These are phyloP conservation scores for Aspergillus intermedius DNA, from an alignment of 2,329 filamentous ascomycete genomes.

Conservation along the genomic window DNA sequence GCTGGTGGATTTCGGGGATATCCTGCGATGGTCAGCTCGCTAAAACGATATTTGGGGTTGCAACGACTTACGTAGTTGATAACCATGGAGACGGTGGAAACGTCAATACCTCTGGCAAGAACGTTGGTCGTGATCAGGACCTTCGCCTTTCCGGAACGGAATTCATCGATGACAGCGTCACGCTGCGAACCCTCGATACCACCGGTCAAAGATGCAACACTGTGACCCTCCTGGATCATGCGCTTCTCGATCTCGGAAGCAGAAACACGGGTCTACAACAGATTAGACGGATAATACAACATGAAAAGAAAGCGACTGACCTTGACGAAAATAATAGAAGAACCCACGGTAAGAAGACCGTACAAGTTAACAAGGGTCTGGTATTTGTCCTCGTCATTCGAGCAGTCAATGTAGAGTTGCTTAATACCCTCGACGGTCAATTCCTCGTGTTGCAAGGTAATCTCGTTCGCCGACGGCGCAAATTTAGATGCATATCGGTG, in stretches of 20 bases:
- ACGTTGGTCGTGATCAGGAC: slow-evolving; percentile 98
- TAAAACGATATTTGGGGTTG: not conserved
- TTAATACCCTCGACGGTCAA: slow-evolving; percentile 96
- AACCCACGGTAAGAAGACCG: slow-evolving; percentile 90
- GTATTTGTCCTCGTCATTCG: slow-evolving; percentile 76
- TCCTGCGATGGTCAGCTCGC: slow-evolving; percentile 37
- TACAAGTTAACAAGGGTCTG: slow-evolving; percentile 86
- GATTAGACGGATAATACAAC: slow-evolving; percentile 12
- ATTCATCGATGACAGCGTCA: slow-evolving; percentile 77
- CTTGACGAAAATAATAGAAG: slow-evolving; percentile 96
- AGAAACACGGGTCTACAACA: slow-evolving; percentile 67
- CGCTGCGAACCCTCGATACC: slow-evolving; percentile 77
- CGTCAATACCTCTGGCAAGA: slow-evolving; percentile 87
- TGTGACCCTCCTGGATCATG: slow-evolving; percentile 85
- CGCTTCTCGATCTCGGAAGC: slow-evolving; percentile 77
- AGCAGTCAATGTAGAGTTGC: slow-evolving; percentile 94
- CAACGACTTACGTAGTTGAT: slow-evolving; percentile 73
- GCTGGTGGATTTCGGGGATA: slow-evolving; percentile 60
- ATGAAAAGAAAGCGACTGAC: slow-evolving; percentile 41
- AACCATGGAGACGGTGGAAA: slow-evolving; percentile 90
- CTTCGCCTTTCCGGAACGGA: slow-evolving; percentile 81
- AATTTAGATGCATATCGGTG: slow-evolving; percentile 77
- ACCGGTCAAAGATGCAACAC: slow-evolving; percentile 82
- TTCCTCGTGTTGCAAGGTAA: slow-evolving; percentile 83
- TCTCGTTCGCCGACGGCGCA: slow-evolving; percentile 75